Evolutionary conservation across 1,139 yeast species (phyloP).

Genomic region (Taphrina flavorubra): DNA sequence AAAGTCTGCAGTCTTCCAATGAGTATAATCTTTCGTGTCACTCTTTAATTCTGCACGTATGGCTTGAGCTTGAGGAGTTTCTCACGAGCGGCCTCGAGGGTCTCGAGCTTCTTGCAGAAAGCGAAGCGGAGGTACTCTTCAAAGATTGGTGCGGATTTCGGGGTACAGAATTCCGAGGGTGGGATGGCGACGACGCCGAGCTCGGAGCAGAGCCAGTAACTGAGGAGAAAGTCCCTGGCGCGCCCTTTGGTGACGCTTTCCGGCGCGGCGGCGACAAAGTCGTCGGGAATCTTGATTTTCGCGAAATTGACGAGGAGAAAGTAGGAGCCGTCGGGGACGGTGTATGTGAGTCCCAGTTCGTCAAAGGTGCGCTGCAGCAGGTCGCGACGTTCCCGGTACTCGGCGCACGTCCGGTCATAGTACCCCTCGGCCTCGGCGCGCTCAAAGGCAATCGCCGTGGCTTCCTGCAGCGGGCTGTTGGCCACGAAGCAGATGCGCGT

Average conservation of each 20-base stretch:
- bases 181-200: slow-evolving; percentile 96
- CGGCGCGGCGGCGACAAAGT: slow-evolving; percentile 65
- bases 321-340: slow-evolving; percentile 90
- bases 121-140: slow-evolving; percentile 91
- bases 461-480: slow-evolving; percentile 94
- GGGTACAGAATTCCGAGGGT: slow-evolving; percentile 86
- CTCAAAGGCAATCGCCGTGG: slow-evolving; percentile 76
- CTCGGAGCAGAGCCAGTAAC: slow-evolving; percentile 91
- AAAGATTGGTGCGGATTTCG: slow-evolving; percentile 72
- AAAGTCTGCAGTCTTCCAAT: too few species aligned
- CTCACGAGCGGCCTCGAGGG: slow-evolving; percentile 78
- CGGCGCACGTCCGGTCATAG: slow-evolving; percentile 69
- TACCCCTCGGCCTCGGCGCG: slow-evolving; percentile 67
- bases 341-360: slow-evolving; percentile 84
- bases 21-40: too few species aligned
- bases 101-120: slow-evolving; percentile 86
- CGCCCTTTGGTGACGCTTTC: slow-evolving; percentile 64
- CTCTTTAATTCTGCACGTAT: slow-evolving; percentile 52
- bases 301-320: slow-evolving; percentile 85
- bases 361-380: slow-evolving; percentile 79
- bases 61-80: slow-evolving; percentile 73
- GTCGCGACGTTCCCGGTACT: slow-evolving; percentile 71
- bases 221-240: slow-evolving; percentile 83
- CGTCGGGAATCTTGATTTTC: slow-evolving; percentile 76
- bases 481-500: slow-evolving; percentile 68